A percentile compares a stretch with the other conserved stretches of the same genome.
These are phyloP conservation scores for Macadamia integrifolia DNA, from an alignment of 164 flowering plant species.

Conservation along the genomic window DNA sequence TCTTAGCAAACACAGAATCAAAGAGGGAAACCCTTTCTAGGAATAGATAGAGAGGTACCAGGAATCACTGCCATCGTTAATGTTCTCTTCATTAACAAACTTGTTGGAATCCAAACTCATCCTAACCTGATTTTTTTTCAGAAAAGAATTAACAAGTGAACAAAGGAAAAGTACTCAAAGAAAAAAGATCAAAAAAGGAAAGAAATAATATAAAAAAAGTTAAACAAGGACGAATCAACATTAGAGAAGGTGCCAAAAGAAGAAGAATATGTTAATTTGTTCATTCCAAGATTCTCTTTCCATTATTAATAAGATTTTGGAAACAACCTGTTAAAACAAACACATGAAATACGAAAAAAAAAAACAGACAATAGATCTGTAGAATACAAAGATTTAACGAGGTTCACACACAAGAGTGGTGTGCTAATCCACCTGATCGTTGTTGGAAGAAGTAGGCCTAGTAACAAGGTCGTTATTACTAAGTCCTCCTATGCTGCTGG, in stretches of 20 bases:
- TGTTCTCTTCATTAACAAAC: conserved; percentile 36
- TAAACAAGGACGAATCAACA: too few species aligned
- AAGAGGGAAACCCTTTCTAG: neutral
- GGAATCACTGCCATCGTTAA: conserved; percentile 40
- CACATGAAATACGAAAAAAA: too few species aligned
- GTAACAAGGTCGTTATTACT: conserved; percentile 16
- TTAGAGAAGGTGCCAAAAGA: too few species aligned
- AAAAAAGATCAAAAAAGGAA: neutral
- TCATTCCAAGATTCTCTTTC: neutral
- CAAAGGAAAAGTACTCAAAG: neutral
- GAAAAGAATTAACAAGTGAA: neutral
- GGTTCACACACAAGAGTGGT: too few species aligned
- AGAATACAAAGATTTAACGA: too few species aligned
- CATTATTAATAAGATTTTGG: neutral
- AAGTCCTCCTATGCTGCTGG: conserved; percentile 18
- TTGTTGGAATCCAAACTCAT: conserved; percentile 41
- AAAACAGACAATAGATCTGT: too few species aligned
- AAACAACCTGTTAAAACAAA: neutral
- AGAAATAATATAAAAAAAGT: neutral
- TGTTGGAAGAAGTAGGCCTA: conserved; percentile 28
- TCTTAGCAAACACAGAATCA: neutral
- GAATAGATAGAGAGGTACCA: conserved; percentile 32
- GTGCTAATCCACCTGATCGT: conserved; percentile 26
- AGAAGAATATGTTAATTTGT: neutral
- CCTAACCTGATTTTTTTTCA: conserved; percentile 25